Percentiles rank a stretch among this genome's conserved stretches.
Conservation (phyloP, 306 rosid species). For the Acmispon strigosus region DNA sequence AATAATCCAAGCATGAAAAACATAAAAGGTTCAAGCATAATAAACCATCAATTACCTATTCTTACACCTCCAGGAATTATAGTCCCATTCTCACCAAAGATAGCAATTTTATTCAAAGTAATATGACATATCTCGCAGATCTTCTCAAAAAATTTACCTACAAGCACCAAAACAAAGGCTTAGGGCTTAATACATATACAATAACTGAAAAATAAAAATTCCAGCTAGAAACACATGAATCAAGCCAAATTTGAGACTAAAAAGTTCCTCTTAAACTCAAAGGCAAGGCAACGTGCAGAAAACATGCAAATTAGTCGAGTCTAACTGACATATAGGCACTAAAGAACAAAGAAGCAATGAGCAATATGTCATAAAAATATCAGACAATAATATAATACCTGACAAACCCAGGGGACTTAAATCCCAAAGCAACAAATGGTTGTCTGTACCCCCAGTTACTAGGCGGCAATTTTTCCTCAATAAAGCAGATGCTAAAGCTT, state of each 20-base stretch:
- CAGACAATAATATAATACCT: conserved; percentile 38
- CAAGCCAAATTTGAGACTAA: background rate
- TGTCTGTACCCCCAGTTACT: conserved; percentile 94
- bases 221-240: background rate
- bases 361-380: background rate
- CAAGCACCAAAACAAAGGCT: conserved; percentile 6
- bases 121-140: conserved; percentile 83
- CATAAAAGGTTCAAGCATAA: background rate
- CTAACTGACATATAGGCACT: background rate
- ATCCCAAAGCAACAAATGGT: conserved; percentile 94
- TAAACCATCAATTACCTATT: conserved; percentile 50
- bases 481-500: conserved; percentile 77
- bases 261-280: background rate
- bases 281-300: background rate
- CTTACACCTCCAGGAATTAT: conserved; percentile 87
- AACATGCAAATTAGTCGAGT: background rate
- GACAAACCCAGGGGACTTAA: conserved; percentile 81
- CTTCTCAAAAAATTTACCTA: conserved; percentile 84
- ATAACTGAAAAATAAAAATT: background rate
- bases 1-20: conserved; percentile 7
- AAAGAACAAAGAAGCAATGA: conserved; percentile 10
- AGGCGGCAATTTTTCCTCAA: conserved; percentile 71
- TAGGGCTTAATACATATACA: background rate
- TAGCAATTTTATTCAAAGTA: conserved; percentile 82
- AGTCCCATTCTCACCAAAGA: conserved; percentile 77